phyloP scores from a whole-genome alignment of 1,139 yeast species.

The Debaryomycetaceae sp. region DNA sequence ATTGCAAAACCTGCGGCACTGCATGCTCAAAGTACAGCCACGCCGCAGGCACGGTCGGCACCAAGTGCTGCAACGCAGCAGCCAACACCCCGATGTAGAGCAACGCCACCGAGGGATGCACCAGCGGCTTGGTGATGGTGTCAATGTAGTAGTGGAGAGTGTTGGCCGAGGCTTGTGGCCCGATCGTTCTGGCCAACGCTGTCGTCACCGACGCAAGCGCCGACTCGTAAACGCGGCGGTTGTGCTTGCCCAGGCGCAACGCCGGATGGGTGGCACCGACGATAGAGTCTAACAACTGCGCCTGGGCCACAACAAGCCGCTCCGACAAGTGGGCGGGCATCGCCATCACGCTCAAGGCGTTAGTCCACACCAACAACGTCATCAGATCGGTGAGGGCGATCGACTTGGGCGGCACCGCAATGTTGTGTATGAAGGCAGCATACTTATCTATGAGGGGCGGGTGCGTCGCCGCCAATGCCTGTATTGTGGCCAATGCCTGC shows the following conservation, averaged over 20 bases:
- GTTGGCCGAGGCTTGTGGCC: background rate
- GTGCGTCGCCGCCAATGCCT: slow-evolving; percentile 27
- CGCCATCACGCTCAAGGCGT: slow-evolving; percentile 20
- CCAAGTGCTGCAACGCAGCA: slow-evolving; percentile 31
- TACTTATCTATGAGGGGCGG: slow-evolving; percentile 28
- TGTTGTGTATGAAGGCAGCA: slow-evolving; percentile 33
- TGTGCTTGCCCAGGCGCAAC: slow-evolving; percentile 25
- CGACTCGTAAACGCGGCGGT: slow-evolving; percentile 43
- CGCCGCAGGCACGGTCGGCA: slow-evolving; percentile 38
- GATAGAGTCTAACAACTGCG: slow-evolving; percentile 11
- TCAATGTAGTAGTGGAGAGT: slow-evolving; percentile 12
- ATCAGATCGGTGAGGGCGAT: slow-evolving; percentile 53
- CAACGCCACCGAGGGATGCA: slow-evolving; percentile 7
- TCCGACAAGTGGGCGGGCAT: slow-evolving; percentile 13
- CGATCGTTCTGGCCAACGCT: slow-evolving; percentile 19
- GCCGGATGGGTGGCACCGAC: background rate
- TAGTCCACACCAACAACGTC: slow-evolving; percentile 56
- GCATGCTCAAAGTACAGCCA: slow-evolving; percentile 21
- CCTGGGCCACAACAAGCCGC: slow-evolving; percentile 6
- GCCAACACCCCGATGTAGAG: slow-evolving; percentile 39
- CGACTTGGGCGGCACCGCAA: slow-evolving; percentile 26
- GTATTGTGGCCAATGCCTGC: slow-evolving; percentile 34
- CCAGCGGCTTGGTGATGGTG: slow-evolving; percentile 9
- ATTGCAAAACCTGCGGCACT: slow-evolving; percentile 16
- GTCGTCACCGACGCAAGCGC: slow-evolving; percentile 35